A percentile compares a stretch with the other conserved stretches of the same genome.
Conservation (phyloP, 192 early-diverging fungal genomes). For the Funneliformis mosseae region DNA sequence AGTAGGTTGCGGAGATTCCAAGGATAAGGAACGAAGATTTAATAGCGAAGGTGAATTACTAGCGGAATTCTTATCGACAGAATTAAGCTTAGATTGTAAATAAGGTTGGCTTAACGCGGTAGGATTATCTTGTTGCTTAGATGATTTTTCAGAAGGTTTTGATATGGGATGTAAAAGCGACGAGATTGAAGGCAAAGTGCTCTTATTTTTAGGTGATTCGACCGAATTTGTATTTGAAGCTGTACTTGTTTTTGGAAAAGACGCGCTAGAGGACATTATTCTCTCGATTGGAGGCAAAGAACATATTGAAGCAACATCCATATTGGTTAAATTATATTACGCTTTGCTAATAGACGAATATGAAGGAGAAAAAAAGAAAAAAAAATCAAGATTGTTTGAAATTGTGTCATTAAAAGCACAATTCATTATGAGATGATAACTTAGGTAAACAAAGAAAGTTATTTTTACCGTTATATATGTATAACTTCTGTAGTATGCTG, state of each 20-base stretch:
- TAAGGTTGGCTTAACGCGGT: neutral
- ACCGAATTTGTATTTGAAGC: neutral
- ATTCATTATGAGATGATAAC: too few species aligned
- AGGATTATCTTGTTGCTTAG: neutral
- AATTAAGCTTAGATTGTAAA: neutral
- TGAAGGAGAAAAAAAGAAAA: neutral
- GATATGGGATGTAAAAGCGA: neutral
- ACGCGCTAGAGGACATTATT: neutral
- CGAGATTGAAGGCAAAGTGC: slow-evolving; percentile 1
- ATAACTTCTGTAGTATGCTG: too few species aligned
- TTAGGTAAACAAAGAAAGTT: too few species aligned
- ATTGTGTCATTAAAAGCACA: too few species aligned
- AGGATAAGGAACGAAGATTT: neutral
- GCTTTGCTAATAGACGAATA: neutral
- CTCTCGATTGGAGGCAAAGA: neutral
- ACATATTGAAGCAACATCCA: slow-evolving; percentile 15
- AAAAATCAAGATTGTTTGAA: neutral
- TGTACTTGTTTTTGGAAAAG: neutral
- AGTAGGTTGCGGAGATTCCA: neutral
- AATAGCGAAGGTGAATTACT: neutral
- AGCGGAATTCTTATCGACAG: neutral
- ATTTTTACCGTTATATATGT: too few species aligned
- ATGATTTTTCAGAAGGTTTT: neutral
- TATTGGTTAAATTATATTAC: neutral
- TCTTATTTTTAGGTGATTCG: neutral